Percentiles rank a stretch among this genome's conserved stretches.
Conservation (phyloP, 805 yeast genomes). For the Lipomyces sp. region DNA sequence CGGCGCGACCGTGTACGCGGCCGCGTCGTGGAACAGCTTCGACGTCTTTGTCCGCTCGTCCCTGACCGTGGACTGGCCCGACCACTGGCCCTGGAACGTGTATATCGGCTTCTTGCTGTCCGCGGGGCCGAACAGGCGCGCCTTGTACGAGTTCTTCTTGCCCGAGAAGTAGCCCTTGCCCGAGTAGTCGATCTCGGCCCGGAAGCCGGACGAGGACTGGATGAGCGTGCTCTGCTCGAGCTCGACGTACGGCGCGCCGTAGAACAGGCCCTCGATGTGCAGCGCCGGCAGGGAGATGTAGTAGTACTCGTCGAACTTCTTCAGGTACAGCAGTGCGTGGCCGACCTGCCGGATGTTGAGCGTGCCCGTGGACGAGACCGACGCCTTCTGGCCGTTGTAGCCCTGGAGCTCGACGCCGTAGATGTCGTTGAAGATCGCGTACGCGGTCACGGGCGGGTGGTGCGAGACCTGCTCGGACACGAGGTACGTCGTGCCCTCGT, state of each 20-base stretch:
- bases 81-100: slow-evolving; percentile 91
- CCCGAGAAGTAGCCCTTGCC: slow-evolving; percentile 97
- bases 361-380: slow-evolving; percentile 69
- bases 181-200: slow-evolving; percentile 68
- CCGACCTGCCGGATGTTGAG: slow-evolving; percentile 89
- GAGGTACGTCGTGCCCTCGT: slow-evolving; percentile 71
- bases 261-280: slow-evolving; percentile 88
- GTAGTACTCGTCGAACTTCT: slow-evolving; percentile 62
- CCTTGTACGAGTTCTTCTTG: slow-evolving; percentile 89
- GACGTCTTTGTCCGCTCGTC: slow-evolving; percentile 50
- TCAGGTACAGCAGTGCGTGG: slow-evolving; percentile 63
- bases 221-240: slow-evolving; percentile 84
- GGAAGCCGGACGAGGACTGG: slow-evolving; percentile 75
- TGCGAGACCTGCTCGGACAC: slow-evolving; percentile 93
- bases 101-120: slow-evolving; percentile 51
- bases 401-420: slow-evolving; percentile 74
- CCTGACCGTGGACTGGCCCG: slow-evolving; percentile 63
- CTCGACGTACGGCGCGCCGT: slow-evolving; percentile 92
- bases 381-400: slow-evolving; percentile 82
- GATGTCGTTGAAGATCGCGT: slow-evolving; percentile 70
- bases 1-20: slow-evolving; percentile 47
- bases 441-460: slow-evolving; percentile 98
- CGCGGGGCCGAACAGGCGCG: slow-evolving; percentile 61
- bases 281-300: slow-evolving; percentile 87
- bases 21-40: slow-evolving; percentile 37